Base-by-base conservation (phyloP, 2,329 filamentous ascomycete genomes). In the Rutstroemia sp. region DNA sequence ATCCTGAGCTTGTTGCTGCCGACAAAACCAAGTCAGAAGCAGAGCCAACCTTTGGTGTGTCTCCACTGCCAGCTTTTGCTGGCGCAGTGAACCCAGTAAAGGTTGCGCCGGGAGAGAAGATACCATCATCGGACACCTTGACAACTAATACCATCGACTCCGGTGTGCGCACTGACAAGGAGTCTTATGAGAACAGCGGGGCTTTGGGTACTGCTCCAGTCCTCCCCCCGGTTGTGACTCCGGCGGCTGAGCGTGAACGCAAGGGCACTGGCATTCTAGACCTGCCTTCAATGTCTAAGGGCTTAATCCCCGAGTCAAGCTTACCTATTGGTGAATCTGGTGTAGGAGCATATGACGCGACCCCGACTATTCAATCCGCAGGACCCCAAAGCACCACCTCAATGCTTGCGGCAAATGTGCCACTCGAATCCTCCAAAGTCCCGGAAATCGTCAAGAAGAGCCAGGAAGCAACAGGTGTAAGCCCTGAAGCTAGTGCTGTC, bases 161-260 rank as follows among this genome's bases (percentile, higher is more conserved):
- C 58, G 86, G 90, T 51, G 80, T 96, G 67, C 82, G 85, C 67
- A 80, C 89, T 19, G 92, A 96, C 70, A 81, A 90, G 71, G 88
- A 84, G 64, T 92, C 89, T 1, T 97, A 96, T 72, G 87, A 95
- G 71, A 88, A 88, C 71, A 84, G 85, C 61, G 87, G 87, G 67
- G 80, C 84, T 57, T 72, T 84, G 6, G 67, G 65, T 3, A 59
- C 60, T 53, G 60, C 65, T 17, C 67, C 68, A 17, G 58, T 67
- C 19, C 63, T 69, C 17, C 67, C 68, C 30, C 65, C 65, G 19
- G 67, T 68, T 75, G 74, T 66, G 27, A 68, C 79, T 42, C 76
- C 76, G 51, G 65, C 70, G 51, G 65, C 68, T 27, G 70, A 69
- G 63, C 63, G 67, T 12, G 65, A 65, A 10, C 38, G 53, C 1